Evolutionary conservation across 306 rosid genomes (phyloP), one percentile per base, ranked within the genome.

Genomic region (Sophora flavescens): DNA sequence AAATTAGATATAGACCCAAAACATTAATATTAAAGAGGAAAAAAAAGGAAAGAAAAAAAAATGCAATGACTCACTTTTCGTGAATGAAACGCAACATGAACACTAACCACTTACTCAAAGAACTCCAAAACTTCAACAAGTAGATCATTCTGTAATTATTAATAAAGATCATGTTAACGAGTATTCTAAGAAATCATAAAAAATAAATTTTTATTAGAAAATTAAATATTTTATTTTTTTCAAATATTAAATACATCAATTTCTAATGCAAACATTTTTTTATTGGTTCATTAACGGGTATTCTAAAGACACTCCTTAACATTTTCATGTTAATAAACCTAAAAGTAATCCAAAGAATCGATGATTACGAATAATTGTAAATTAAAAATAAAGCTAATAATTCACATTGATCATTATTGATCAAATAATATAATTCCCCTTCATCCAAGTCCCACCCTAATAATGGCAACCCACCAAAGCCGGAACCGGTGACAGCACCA

Each of bases 91-190:
- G 96, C 89, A 92, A 89, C 91, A 68, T 63, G 71, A 85, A 82
- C 89, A 77, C 91, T 84, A 82, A 83, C 96, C 97, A 89, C 96
- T 87, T 76, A 91, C 94, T 91, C 96, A 88, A 91, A 87, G 97
- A 89, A 91, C 88, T 82, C 89, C 91, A 80, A 84, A 69, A 74
- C 67, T 77, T 85, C 80, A 75, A 86, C 76, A 78, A 79, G 80
- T 83, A 59, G 86, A 80, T 87, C 70, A 83, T n/a, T n/a, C n/a
- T n/a, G n/a, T n/a, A n/a, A n/a, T n/a, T n/a, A n/a, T n/a, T n/a
- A n/a, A n/a, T n/a, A n/a, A n/a, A n/a, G n/a, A n/a, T n/a, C n/a
- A n/a, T n/a, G n/a, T n/a, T n/a, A n/a, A n/a, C n/a, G n/a, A n/a
- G n/a, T n/a, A n/a, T n/a, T n/a, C n/a, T n/a, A n/a, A n/a, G n/a